phyloP scores from a whole-genome alignment of 495 filamentous ascomycete genomes.

The Podospora comata region DNA sequence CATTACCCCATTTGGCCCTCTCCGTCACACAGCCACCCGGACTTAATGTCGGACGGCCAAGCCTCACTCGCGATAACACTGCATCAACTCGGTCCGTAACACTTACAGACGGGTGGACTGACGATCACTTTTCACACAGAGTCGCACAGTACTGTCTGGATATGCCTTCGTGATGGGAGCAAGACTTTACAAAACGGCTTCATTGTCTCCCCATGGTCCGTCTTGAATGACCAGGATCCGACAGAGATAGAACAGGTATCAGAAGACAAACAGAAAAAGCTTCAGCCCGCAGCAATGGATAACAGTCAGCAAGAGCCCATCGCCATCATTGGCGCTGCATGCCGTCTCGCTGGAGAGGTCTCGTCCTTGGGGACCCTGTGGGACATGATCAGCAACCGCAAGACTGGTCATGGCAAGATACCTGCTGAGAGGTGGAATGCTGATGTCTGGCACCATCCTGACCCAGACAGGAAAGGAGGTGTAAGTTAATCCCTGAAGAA shows the following conservation, averaged over 20 bases:
- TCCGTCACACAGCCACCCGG: neutral
- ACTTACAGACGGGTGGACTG: neutral
- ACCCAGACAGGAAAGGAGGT: conserved; percentile 9
- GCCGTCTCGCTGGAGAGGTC: conserved; percentile 6
- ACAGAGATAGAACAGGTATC: neutral
- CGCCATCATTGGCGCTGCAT: conserved; percentile 9
- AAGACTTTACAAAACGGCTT: neutral
- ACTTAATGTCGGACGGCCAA: neutral
- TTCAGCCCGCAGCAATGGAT: neutral
- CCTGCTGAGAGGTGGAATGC: conserved; percentile 2
- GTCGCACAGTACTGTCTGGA: neutral
- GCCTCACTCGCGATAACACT: neutral
- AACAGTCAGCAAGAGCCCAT: neutral
- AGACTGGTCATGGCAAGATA: conserved; percentile 6
- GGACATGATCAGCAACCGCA: conserved; percentile 2
- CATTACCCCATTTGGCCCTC: conserved; percentile 6
- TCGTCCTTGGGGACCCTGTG: neutral
- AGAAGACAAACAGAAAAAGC: neutral
- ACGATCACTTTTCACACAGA: neutral
- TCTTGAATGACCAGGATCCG: too few relatives aligned
- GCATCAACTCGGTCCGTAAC: conserved; percentile 1
- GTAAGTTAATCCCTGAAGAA: neutral
- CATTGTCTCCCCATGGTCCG: neutral
- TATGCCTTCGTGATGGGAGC: neutral
- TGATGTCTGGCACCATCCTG: neutral